A percentile compares a stretch with the other conserved stretches of the same genome.
Conservation (phyloP, 1,284 basidiomycete genomes). For the Malassezia yamatoensis region DNA sequence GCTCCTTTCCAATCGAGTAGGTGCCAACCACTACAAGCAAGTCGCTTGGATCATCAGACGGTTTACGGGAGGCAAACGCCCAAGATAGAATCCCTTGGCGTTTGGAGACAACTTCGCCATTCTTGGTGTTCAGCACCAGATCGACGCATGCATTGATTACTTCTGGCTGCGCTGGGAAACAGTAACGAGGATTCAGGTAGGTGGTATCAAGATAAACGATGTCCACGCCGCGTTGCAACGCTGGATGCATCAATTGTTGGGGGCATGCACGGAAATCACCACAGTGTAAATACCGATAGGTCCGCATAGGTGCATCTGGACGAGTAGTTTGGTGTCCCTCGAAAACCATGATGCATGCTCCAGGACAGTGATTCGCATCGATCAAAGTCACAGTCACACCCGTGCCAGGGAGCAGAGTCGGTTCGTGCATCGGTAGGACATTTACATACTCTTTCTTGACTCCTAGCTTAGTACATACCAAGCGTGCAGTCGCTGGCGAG, state of each 20-base stretch:
- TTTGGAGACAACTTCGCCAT: neutral
- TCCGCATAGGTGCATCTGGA: conserved; percentile 45
- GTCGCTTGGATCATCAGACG: neutral
- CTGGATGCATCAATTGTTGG: conserved; percentile 28
- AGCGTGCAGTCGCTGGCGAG: conserved; percentile 69
- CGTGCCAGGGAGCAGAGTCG: conserved; percentile 66
- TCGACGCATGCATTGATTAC: conserved; percentile 86
- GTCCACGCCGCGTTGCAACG: conserved; percentile 54
- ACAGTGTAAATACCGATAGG: conserved; percentile 86
- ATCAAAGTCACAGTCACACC: conserved; percentile 80
- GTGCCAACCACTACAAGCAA: conserved; percentile 78
- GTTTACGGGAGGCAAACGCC: neutral
- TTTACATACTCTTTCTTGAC: conserved; percentile 79
- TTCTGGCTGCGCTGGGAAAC: conserved; percentile 82
- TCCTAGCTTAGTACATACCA: conserved; percentile 76
- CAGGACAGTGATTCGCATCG: conserved; percentile 92
- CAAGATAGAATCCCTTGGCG: neutral
- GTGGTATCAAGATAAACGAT: conserved; percentile 91
- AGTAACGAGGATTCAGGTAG: conserved; percentile 87
- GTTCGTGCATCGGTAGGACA: conserved; percentile 68
- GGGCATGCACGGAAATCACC: conserved; percentile 59
- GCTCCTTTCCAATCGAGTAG: conserved; percentile 93
- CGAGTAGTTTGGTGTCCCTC: conserved; percentile 79
- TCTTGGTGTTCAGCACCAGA: conserved; percentile 47
- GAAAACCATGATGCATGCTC: conserved; percentile 84